A percentile compares a stretch with the other conserved stretches of the same genome.
Evolutionary conservation across 345 rosid genomes (phyloP).

Genomic region (Populus deltoides): DNA sequence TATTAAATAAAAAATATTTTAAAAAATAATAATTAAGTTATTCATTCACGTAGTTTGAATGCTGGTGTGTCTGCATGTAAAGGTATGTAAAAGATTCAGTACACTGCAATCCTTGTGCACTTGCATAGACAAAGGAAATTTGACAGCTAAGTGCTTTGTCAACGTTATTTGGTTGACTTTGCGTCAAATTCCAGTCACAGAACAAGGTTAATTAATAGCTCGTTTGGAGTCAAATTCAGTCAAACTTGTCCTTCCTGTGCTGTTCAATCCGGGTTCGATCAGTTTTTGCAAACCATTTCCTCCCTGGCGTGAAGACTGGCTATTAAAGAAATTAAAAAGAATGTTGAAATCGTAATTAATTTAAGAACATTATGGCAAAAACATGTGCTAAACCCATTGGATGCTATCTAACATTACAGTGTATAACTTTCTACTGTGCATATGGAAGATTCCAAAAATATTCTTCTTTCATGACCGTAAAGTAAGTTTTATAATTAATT

Average conservation of each 20-base stretch:
- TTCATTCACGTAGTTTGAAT: background rate
- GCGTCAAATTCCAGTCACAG: background rate
- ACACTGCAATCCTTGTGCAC: background rate
- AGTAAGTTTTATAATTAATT: background rate
- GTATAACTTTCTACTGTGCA: background rate
- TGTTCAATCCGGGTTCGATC: background rate
- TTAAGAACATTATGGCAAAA: no score
- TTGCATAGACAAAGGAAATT: background rate
- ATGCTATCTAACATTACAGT: no score
- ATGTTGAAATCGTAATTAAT: no score
- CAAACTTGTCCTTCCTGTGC: background rate
- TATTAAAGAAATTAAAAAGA: no score
- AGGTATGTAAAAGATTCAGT: background rate
- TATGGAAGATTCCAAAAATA: background rate
- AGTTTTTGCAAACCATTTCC: background rate
- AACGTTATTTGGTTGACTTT: background rate
- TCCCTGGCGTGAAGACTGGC: background rate
- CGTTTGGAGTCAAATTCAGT: background rate
- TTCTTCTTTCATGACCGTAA: background rate
- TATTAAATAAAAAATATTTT: no score
- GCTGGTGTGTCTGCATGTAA: background rate
- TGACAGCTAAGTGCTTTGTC: background rate
- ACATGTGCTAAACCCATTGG: no score
- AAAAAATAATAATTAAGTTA: no score
- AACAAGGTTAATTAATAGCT: background rate